Percentiles rank a stretch among this genome's conserved stretches.
These are phyloP conservation scores for Ogataea corticis DNA, from an alignment of 805 yeast genomes.

Conservation along the genomic window DNA sequence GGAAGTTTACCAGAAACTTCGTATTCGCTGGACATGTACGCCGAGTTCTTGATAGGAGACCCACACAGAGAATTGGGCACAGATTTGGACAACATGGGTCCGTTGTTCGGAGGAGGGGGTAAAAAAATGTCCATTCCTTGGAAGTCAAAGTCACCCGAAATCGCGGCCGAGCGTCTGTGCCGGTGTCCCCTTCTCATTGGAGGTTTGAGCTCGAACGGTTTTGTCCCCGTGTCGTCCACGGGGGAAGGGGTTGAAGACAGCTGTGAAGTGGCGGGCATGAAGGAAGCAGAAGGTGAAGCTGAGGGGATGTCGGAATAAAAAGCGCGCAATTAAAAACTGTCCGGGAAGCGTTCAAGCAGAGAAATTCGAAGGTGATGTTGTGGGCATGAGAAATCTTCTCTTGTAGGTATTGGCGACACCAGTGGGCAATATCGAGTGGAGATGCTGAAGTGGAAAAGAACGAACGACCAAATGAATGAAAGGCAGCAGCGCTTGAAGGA, in stretches of 20 bases:
- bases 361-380: too few species aligned
- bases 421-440: too few species aligned
- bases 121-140: constrained; percentile 26
- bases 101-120: constrained; percentile 15
- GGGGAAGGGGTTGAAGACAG: constrained; percentile 11
- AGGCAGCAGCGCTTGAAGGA: too few species aligned
- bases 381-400: too few species aligned
- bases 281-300: constrained; percentile 6
- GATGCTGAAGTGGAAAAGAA: too few species aligned
- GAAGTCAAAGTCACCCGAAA: constrained; percentile 79
- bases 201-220: constrained; percentile 28
- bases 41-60: constrained; percentile 25
- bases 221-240: constrained; percentile 2
- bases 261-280: constrained; percentile 9
- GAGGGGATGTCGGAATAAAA: too few species aligned
- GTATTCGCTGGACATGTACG: background rate
- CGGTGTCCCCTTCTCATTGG: constrained; percentile 57
- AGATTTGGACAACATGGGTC: constrained; percentile 18
- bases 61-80: constrained; percentile 27
- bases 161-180: constrained; percentile 85
- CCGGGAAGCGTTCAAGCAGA: too few species aligned
- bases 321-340: too few species aligned
- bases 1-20: constrained; percentile 1
- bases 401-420: too few species aligned
- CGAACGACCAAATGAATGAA: too few species aligned